Evolutionary conservation across 2,329 filamentous ascomycete species (phyloP).

Genomic region (Domatiomyces catenatus): DNA sequence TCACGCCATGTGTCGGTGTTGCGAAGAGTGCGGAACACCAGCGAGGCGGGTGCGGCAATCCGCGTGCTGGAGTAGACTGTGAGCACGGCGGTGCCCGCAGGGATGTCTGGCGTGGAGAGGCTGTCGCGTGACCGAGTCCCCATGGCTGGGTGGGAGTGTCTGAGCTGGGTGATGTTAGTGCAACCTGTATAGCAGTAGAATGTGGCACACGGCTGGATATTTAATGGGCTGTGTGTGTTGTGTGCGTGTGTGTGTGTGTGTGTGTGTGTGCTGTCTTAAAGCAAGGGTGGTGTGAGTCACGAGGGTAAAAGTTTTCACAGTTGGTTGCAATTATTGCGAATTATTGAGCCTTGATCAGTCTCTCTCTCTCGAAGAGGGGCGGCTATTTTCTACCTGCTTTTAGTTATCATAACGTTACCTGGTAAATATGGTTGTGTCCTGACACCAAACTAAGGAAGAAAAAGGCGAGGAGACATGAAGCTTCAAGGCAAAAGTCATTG

Average conservation of each 20-base stretch:
- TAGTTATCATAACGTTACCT: background rate
- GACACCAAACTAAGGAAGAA: background rate
- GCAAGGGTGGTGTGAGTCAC: background rate
- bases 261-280: too few species aligned
- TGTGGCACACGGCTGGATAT: background rate
- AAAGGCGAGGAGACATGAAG: background rate
- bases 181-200: background rate
- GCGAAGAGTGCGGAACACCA: conserved; percentile 30
- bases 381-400: background rate
- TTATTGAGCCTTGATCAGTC: background rate
- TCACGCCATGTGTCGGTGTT: conserved; percentile 31
- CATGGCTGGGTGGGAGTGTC: background rate
- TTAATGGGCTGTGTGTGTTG: background rate
- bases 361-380: background rate
- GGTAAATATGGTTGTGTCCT: background rate
- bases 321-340: background rate
- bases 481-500: background rate
- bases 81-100: conserved; percentile 19
- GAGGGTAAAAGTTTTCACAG: background rate
- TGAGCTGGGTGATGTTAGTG: background rate
- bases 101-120: conserved; percentile 20
- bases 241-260: too few species aligned
- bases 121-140: background rate
- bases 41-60: conserved; percentile 27
- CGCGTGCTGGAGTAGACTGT: conserved; percentile 22